Percentiles rank a stretch among this genome's conserved stretches.
These are phyloP conservation scores for Prunella vulgaris DNA, from an alignment of 257 asterid genomes.

Conservation along the genomic window DNA sequence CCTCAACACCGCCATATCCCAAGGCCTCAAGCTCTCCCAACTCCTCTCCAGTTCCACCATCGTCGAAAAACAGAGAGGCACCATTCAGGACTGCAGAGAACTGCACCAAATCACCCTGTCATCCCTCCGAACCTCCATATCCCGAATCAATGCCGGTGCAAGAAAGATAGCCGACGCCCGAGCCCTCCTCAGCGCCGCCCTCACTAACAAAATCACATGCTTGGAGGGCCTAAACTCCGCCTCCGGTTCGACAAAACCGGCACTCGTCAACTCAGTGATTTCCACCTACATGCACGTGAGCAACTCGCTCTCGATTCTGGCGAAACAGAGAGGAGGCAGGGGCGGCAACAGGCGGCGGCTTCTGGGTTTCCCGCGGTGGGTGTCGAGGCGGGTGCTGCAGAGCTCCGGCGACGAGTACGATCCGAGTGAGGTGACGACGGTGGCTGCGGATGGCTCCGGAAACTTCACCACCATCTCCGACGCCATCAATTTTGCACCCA, in stretches of 20 bases:
- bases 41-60: constrained; percentile 39
- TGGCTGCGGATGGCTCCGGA: constrained; percentile 75
- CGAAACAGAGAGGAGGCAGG: constrained; percentile 21
- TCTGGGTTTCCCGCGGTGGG: constrained; percentile 46
- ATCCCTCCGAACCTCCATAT: constrained; percentile 41
- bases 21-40: constrained; percentile 40
- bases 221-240: constrained; percentile 65
- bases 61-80: constrained; percentile 61
- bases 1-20: constrained; percentile 52
- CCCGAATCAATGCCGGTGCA: constrained; percentile 25
- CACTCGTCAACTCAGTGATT: constrained; percentile 36
- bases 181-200: constrained; percentile 62
- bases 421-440: constrained; percentile 41
- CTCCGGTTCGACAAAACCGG: constrained; percentile 47
- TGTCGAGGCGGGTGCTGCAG: constrained; percentile 46
- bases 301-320: constrained; percentile 57
- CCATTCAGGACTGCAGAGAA: constrained; percentile 66
- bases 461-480: constrained; percentile 51
- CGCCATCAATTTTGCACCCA: constrained; percentile 63
- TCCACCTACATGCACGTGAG: constrained; percentile 50
- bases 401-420: constrained; percentile 40
- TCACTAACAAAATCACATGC: constrained; percentile 72
- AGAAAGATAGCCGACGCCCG: constrained; percentile 47
- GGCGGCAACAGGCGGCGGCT: constrained; percentile 40
- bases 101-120: constrained; percentile 64